phyloP scores from a whole-genome alignment of 2,329 filamentous ascomycete genomes.

The Claviceps digitariae region DNA sequence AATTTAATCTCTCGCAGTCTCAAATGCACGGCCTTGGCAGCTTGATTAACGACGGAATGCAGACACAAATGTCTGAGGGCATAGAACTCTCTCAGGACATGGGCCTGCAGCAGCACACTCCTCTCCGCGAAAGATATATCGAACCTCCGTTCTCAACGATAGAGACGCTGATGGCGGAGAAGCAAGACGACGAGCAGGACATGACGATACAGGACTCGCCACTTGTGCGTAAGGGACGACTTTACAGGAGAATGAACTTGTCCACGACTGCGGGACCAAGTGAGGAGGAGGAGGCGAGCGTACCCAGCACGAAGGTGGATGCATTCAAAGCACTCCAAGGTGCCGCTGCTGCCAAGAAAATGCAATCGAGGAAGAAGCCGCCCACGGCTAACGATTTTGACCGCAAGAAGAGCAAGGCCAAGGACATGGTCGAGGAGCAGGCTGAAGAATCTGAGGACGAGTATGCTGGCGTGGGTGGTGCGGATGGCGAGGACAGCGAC shows the following conservation, averaged over 20 bases:
- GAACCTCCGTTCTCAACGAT: slow-evolving; percentile 53
- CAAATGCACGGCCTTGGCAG: slow-evolving; percentile 46
- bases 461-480: slow-evolving; percentile 85
- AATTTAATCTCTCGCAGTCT: slow-evolving; percentile 46
- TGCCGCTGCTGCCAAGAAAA: slow-evolving; percentile 29
- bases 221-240: slow-evolving; percentile 44
- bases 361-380: slow-evolving; percentile 38
- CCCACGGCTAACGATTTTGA: slow-evolving; percentile 48
- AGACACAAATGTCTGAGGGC: slow-evolving; percentile 54
- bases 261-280: not conserved
- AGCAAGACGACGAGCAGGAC: slow-evolving; percentile 18
- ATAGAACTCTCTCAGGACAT: slow-evolving; percentile 70
- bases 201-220: slow-evolving; percentile 46
- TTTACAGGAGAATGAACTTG: slow-evolving; percentile 29
- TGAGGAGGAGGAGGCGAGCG: not conserved
- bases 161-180: slow-evolving; percentile 47
- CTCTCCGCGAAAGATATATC: slow-evolving; percentile 53
- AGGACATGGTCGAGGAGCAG: slow-evolving; percentile 79
- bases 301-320: slow-evolving; percentile 7
- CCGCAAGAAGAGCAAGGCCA: slow-evolving; percentile 77
- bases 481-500: slow-evolving; percentile 75
- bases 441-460: slow-evolving; percentile 97
- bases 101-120: slow-evolving; percentile 62
- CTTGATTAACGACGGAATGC: slow-evolving; percentile 30
- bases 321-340: slow-evolving; percentile 63